phyloP scores from a whole-genome alignment of 768 basidiomycete genomes.

The Trametes cinnabarina region DNA sequence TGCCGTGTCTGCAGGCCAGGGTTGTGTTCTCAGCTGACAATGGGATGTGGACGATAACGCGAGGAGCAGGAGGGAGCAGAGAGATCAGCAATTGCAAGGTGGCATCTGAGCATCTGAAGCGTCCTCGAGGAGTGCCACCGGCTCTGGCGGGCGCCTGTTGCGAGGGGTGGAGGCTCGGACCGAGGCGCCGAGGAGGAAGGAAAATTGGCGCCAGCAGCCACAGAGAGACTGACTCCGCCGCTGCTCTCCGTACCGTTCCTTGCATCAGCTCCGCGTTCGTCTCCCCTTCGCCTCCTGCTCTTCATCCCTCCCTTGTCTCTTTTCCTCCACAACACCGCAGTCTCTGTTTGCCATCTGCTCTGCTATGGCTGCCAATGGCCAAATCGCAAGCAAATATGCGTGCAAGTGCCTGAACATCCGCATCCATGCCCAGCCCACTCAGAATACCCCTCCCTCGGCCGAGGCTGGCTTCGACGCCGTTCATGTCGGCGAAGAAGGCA shows the following conservation, averaged over 20 bases:
- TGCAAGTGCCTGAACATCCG: constrained; percentile 75
- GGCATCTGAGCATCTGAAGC: neutral
- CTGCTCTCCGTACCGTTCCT: neutral
- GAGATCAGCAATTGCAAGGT: neutral
- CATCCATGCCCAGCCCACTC: constrained; percentile 40
- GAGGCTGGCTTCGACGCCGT: constrained; percentile 49
- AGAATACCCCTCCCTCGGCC: constrained; percentile 16
- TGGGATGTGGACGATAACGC: neutral
- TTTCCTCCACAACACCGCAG: neutral
- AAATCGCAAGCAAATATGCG: constrained; percentile 38
- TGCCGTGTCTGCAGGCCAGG: neutral
- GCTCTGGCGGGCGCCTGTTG: neutral
- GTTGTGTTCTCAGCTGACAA: neutral
- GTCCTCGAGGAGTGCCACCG: neutral
- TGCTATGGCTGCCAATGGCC: constrained; percentile 28
- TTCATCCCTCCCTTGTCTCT: neutral
- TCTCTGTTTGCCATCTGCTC: neutral
- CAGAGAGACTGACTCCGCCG: too few relatives aligned
- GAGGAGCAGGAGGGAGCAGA: neutral
- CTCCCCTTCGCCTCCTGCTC: constrained; percentile 1
- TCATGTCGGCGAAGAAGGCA: constrained; percentile 66
- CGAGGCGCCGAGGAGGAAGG: constrained; percentile 8
- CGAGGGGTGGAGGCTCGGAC: constrained; percentile 2
- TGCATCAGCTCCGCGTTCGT: neutral
- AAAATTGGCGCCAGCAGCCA: constrained; percentile 17